Evolutionary conservation across 768 basidiomycete genomes (phyloP).

Genomic region (Suillus subluteus): DNA sequence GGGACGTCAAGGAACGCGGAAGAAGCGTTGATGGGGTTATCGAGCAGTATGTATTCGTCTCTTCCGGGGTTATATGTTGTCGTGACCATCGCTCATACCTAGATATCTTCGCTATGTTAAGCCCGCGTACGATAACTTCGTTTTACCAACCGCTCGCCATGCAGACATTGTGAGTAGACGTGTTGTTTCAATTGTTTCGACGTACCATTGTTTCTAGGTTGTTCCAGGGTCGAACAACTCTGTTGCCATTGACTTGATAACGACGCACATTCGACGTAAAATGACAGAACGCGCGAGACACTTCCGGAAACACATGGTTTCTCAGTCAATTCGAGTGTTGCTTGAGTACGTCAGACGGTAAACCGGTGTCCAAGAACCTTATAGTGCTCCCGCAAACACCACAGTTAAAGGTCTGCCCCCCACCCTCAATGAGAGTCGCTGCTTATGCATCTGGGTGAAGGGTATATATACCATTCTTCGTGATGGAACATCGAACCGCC

Average conservation of each 20-base stretch:
- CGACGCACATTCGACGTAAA: slow-evolving; percentile 85
- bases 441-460: slow-evolving; percentile 40
- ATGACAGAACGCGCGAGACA: slow-evolving; percentile 76
- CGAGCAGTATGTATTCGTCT: slow-evolving; percentile 65
- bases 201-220: slow-evolving; percentile 55
- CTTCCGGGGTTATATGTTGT: background rate
- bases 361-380: slow-evolving; percentile 53
- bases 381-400: slow-evolving; percentile 76
- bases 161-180: slow-evolving; percentile 77
- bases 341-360: slow-evolving; percentile 39
- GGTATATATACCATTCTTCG: slow-evolving; percentile 90
- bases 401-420: slow-evolving; percentile 68
- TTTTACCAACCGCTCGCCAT: slow-evolving; percentile 81
- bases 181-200: background rate
- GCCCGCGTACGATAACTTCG: slow-evolving; percentile 92
- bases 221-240: slow-evolving; percentile 92
- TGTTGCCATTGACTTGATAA: slow-evolving; percentile 92
- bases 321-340: slow-evolving; percentile 42
- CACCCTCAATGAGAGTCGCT: background rate
- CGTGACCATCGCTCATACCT: slow-evolving; percentile 9
- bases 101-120: slow-evolving; percentile 96
- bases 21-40: slow-evolving; percentile 85
- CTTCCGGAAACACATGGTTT: slow-evolving; percentile 76
- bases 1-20: slow-evolving; percentile 89
- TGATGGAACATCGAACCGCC: slow-evolving; percentile 65